Base-by-base conservation (phyloP, 371 early-diverging fungal genomes). In the Circinella umbellata region DNA sequence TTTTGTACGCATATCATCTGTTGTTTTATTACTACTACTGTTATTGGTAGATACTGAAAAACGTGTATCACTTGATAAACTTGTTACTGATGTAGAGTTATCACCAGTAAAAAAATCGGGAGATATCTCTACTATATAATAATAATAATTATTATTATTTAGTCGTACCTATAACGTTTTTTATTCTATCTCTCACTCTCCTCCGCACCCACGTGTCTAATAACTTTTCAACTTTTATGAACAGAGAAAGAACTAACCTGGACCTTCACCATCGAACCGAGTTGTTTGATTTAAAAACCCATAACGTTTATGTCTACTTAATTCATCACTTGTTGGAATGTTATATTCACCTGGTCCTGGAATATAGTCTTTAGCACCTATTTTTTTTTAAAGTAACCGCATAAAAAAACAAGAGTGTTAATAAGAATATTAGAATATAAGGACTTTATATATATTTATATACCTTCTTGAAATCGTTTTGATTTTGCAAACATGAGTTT, bases 321-420 rank as follows among this genome's bases (percentile, higher is more conserved):
- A 34, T n/a, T 70, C 70, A 48, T 79, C 81, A 10, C 68, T 75
- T 17, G 60, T 59, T 37, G 61, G 48, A 3, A 79, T 68, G 59
- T 81, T 73, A 69, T 81, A 81, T 72, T 81, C 81, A 18, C 81
- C 81, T 53, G 81, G 81, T 27, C 81, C 81, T 57, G 81, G 81
- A 57, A 79, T 69, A 66, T 79, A 77, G 9, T 81, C 81, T 62
- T 81, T 81, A 35, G 55, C 67, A 35, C 39, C 81, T 80, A 51
- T 51, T 51, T 47, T 11, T 9, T 47, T 47, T 9, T 11, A 15
- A 47, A 15, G 27, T 27, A 27, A 0, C 27, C 27, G 27, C 27
- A 47, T 9, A 47, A 47, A 47, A 15, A 47, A 15, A 47, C 11
- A 47, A 47, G 47, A 15, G 47, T 9, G 47, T 9, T 9, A 47